Base-by-base conservation (phyloP, 495 filamentous ascomycete genomes). In the Penicillium steckii region DNA sequence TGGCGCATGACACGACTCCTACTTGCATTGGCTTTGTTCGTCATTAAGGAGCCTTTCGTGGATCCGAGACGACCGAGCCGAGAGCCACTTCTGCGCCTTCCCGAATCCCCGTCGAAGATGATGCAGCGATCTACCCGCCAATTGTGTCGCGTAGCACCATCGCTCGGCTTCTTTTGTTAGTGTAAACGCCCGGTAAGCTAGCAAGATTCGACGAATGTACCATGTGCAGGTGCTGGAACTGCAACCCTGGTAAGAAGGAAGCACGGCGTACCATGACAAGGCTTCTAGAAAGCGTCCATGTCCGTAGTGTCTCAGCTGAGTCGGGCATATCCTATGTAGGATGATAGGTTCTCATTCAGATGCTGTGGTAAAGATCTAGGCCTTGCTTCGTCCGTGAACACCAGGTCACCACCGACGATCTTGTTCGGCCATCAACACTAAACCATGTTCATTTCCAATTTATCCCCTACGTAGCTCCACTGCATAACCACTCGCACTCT, bases 261-360 rank as follows among this genome's bases (percentile, higher is more conserved):
- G n/a, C n/a, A n/a, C n/a, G n/a, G n/a, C n/a, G n/a, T n/a, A n/a
- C n/a, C n/a, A n/a, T n/a, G 9, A 22, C 27, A 26, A 30, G 2
- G 29, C 41, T 49, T 55, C 52, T 49, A 50, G 53, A 56, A 50
- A 32, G 42, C 30, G 50, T 41, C 53, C 53, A 26, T 38, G 47
- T 22, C 18, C 32, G 33, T 33, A 27, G 32, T 53, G 50, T 53
- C 46, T 43, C 50, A 53, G 19, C 21, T 41, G 18, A 35, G 38
- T 23, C 19, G 8, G 10, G 19, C 21, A 22, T 4, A 5, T 17
- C 4, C 19, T 9, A 19, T n/a, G 7, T 8, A 41, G 8, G 38
- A n/a, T 8, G 19, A 19, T 24, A 12, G 13, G 38, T 21, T 29
- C 38, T 41, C 17, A 19, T 22, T 19, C 38, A 9, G 18, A 2